phyloP scores from a whole-genome alignment of 805 yeast species.

The Hanseniaspora hatyaiensis region DNA sequence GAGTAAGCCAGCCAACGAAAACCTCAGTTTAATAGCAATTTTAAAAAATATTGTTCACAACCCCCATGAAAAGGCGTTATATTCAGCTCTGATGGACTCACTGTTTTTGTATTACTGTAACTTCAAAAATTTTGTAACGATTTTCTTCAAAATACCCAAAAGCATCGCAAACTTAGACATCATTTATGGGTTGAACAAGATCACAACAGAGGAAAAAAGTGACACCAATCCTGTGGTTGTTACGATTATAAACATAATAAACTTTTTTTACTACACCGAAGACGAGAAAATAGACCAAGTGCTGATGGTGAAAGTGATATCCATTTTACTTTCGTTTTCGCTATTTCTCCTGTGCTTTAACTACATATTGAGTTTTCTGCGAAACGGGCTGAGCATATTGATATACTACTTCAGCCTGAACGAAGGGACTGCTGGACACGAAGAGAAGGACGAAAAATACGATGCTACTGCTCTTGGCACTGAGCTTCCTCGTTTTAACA shows the following conservation, averaged over 20 bases:
- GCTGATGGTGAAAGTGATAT: slow-evolving; percentile 6
- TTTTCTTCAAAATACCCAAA: slow-evolving; percentile 12
- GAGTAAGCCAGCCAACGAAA: not conserved
- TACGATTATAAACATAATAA: slow-evolving; percentile 8
- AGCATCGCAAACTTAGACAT: slow-evolving; percentile 7
- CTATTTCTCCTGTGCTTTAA: slow-evolving; percentile 10
- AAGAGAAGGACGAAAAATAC: not conserved
- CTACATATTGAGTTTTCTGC: slow-evolving; percentile 13
- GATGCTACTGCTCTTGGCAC: no score
- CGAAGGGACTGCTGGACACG: not conserved
- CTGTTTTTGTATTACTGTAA: slow-evolving; percentile 13
- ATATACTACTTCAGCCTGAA: slow-evolving; percentile 1
- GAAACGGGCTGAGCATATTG: slow-evolving; percentile 9
- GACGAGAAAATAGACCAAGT: slow-evolving; percentile 13
- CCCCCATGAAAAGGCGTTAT: not conserved
- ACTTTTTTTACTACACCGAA: slow-evolving; percentile 10
- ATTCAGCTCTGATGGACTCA: not conserved
- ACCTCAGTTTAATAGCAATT: not conserved
- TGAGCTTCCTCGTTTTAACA: no score
- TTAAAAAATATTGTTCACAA: not conserved
- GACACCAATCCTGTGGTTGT: slow-evolving; percentile 6
- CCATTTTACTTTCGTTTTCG: slow-evolving; percentile 10
- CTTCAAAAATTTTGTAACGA: slow-evolving; percentile 10
- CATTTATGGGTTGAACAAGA: slow-evolving; percentile 13
- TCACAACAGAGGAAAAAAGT: not conserved